Evolutionary conservation across 345 rosid species (phyloP).

Genomic region (Gossypium turneri): DNA sequence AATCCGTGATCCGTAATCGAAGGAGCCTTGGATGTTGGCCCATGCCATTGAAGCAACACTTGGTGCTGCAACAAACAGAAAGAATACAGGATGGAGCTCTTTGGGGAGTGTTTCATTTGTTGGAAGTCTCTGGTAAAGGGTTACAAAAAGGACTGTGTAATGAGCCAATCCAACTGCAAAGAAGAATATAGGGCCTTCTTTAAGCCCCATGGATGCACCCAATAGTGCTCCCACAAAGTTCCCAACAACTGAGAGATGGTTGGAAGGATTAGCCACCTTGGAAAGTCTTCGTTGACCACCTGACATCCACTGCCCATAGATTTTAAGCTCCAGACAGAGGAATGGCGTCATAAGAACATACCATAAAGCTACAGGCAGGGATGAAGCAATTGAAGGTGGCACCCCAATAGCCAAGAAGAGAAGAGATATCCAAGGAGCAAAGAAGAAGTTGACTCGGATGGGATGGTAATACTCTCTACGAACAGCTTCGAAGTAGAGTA

Average conservation of each 20-base stretch:
- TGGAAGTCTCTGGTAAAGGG: slow-evolving; percentile 90
- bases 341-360: slow-evolving; percentile 79
- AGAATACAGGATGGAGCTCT: slow-evolving; percentile 93
- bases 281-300: slow-evolving; percentile 89
- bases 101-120: slow-evolving; percentile 82
- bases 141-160: slow-evolving; percentile 78
- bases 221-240: slow-evolving; percentile 87
- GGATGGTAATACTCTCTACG: slow-evolving; percentile 86
- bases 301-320: slow-evolving; percentile 98
- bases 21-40: slow-evolving; percentile 69
- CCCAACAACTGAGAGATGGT: slow-evolving; percentile 78
- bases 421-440: slow-evolving; percentile 86
- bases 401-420: slow-evolving; percentile 75
- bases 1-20: slow-evolving; percentile 61
- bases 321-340: slow-evolving; percentile 66
- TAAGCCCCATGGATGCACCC: slow-evolving; percentile 87
- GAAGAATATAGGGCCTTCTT: slow-evolving; percentile 90
- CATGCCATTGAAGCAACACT: slow-evolving; percentile 94
- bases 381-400: slow-evolving; percentile 45
- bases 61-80: slow-evolving; percentile 87
- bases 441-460: slow-evolving; percentile 83
- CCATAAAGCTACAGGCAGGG: slow-evolving; percentile 58
- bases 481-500: slow-evolving; percentile 79
- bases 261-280: slow-evolving; percentile 88
- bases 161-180: slow-evolving; percentile 83